Percentiles rank a stretch among this genome's conserved stretches.
Evolutionary conservation across 352 stramenopile genomes (phyloP).

Genomic region (Globisporangium carolinianum): DNA sequence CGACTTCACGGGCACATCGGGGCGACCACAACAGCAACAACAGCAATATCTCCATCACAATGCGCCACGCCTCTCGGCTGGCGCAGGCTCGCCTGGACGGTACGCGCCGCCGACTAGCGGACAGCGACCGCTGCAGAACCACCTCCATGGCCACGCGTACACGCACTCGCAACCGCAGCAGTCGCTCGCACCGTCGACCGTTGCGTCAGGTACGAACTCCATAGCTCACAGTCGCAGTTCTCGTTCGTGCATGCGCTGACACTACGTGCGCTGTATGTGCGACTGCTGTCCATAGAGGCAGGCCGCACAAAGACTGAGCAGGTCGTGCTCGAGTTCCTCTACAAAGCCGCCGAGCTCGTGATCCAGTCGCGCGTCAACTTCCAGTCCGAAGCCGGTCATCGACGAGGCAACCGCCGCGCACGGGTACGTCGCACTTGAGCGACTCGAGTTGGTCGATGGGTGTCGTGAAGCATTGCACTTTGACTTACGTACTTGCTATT

Average conservation of each 20-base stretch:
- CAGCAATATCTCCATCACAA: constrained; percentile 8
- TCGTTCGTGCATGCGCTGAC: background rate
- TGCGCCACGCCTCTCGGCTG: constrained; percentile 1
- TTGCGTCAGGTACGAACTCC: constrained; percentile 10
- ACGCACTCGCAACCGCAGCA: constrained; percentile 1
- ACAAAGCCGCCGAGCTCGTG: constrained; percentile 79
- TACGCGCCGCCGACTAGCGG: constrained; percentile 5
- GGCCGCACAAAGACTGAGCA: constrained; percentile 76
- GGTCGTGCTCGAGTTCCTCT: constrained; percentile 79
- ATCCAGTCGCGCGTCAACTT: constrained; percentile 76
- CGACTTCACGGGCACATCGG: constrained; percentile 4
- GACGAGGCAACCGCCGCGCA: constrained; percentile 40
- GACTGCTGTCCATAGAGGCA: constrained; percentile 16
- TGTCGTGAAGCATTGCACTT: too few species aligned
- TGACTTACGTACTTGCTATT: too few species aligned
- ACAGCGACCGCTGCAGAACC: constrained; percentile 3
- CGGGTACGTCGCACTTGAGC: constrained; percentile 26
- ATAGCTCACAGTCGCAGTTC: background rate
- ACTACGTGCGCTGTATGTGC: background rate
- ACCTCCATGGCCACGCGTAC: background rate
- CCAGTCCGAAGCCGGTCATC: constrained; percentile 36
- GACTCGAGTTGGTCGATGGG: too few species aligned
- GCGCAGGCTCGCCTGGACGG: constrained; percentile 3
- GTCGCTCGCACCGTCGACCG: constrained; percentile 6
- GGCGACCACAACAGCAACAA: background rate